Base-by-base conservation (phyloP, 1,284 basidiomycete genomes). In the Malassezia nana region DNA sequence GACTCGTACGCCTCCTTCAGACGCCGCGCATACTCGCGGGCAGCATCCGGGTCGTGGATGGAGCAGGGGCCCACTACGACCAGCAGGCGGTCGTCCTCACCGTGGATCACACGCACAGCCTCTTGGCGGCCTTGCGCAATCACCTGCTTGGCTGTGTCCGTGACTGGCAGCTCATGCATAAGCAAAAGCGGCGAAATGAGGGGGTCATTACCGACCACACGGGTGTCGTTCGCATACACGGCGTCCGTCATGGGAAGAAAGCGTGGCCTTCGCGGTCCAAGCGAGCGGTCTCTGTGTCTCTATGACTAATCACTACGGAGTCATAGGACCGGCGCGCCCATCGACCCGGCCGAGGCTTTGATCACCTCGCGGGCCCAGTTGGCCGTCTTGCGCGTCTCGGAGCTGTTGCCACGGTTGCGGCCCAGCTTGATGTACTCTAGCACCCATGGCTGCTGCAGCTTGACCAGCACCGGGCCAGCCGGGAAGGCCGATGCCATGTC, bases 11-110 rank as follows among this genome's bases (percentile, higher is more conserved):
- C 58, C 18, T 55, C 62, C 40, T 64, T 59, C 55, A 72, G 61
- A 33, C 62, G 51, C 26, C 78, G 78, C 28, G 90, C 91, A 74
- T 98, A 98, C 74, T 90, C 87, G 57, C 90, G 77, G 3, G 92
- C 91, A 75, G 91, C 87, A 44, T 84, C 82, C 4, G 87, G 77
- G 26, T 84, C 87, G 76, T 98, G 92, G 63, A 98, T 94, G 3
- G 88, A 92, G 79, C 92, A 98, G 16, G 92, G 92, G 4, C 92
- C 92, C 59, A 75, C 73, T 16, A 75, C 66, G 33, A 74, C 73
- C 15, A 75, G 62, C 42, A 75, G 57, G 16, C 65, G 65, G 56
- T 75, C 73, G 46, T 72, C 69, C 29, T 62, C 50, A 38, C 72
- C 71, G 40, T 67, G 64, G 35, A 74, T 65, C 48, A 72, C 61